These are phyloP conservation scores for Pichia sp. DNA, from an alignment of 1,139 yeast genomes.

Conservation along the genomic window DNA sequence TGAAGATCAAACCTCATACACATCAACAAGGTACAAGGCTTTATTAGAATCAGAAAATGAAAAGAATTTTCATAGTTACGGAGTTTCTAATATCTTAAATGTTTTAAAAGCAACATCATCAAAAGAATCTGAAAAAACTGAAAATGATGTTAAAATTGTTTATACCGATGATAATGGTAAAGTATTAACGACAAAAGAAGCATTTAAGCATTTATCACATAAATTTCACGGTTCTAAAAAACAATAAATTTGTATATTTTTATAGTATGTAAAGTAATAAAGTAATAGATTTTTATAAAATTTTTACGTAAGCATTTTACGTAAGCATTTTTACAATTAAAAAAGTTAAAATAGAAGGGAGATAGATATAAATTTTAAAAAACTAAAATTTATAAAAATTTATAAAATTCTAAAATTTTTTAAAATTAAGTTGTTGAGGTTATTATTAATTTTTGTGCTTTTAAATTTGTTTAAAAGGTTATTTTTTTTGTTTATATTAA, in stretches of 20 bases:
- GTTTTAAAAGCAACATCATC: slow-evolving; percentile 1
- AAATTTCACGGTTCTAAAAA: slow-evolving; percentile 65
- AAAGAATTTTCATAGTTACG: slow-evolving; percentile 27
- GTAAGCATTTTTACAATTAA: too few relatives aligned
- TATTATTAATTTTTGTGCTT: too few relatives aligned
- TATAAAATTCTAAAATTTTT: too few relatives aligned
- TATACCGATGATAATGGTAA: slow-evolving; percentile 73
- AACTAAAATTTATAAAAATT: too few relatives aligned
- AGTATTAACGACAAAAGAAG: slow-evolving; percentile 61
- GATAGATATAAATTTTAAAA: too few relatives aligned
- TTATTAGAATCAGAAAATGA: slow-evolving; percentile 26
- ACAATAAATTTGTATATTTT: neutral
- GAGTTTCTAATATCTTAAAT: slow-evolving; percentile 12
- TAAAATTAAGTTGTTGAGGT: too few relatives aligned
- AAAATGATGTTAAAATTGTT: slow-evolving; percentile 52
- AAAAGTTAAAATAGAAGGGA: too few relatives aligned
- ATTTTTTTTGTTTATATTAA: too few relatives aligned
- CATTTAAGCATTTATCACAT: slow-evolving; percentile 79
- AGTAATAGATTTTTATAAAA: too few relatives aligned
- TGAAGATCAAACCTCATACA: slow-evolving; percentile 4
- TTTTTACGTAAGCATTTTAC: too few relatives aligned
- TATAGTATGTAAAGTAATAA: neutral
- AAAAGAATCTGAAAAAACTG: slow-evolving; percentile 24
- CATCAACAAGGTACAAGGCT: slow-evolving; percentile 28
- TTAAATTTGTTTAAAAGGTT: too few relatives aligned